Conservation (phyloP, 169 alveolate species). For the Plasmodium gaboni region DNA sequence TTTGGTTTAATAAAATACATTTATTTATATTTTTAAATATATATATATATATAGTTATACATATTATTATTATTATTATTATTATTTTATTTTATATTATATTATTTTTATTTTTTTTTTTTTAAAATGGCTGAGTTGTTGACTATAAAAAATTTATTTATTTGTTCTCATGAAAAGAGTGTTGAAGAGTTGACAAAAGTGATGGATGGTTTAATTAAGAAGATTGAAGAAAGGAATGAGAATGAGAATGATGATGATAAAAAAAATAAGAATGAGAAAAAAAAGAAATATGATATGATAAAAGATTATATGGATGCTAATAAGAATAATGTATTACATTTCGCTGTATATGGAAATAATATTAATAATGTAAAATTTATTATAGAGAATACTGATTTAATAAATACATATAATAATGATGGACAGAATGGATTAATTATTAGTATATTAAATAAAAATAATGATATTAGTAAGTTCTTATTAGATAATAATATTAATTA, state of each 20-base stretch:
- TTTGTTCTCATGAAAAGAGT: constrained; percentile 54
- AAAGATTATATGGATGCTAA: constrained; percentile 70
- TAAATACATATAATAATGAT: constrained; percentile 53
- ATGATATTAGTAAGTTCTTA: constrained; percentile 36
- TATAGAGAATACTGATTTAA: constrained; percentile 36
- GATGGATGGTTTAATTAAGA: constrained; percentile 37
- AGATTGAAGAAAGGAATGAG: background rate
- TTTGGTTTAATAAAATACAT: too few species aligned
- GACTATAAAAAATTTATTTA: constrained; percentile 46
- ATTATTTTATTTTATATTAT: too few species aligned
- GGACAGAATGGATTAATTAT: constrained; percentile 53
- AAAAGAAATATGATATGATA: constrained; percentile 39
- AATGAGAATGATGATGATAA: background rate
- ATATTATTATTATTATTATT: too few species aligned
- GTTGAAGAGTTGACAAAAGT: constrained; percentile 56
- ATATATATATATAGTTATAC: too few species aligned
- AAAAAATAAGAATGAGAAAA: background rate
- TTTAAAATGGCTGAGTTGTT: constrained; percentile 44
- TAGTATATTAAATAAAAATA: constrained; percentile 49
- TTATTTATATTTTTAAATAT: too few species aligned
- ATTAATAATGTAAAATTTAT: constrained; percentile 59
- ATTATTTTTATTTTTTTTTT: too few species aligned
- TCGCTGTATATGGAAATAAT: constrained; percentile 69
- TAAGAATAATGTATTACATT: constrained; percentile 53
- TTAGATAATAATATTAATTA: constrained; percentile 54